Evolutionary conservation across 192 early-diverging fungal species (phyloP).

Genomic region (Mycoemilia scoparia): DNA sequence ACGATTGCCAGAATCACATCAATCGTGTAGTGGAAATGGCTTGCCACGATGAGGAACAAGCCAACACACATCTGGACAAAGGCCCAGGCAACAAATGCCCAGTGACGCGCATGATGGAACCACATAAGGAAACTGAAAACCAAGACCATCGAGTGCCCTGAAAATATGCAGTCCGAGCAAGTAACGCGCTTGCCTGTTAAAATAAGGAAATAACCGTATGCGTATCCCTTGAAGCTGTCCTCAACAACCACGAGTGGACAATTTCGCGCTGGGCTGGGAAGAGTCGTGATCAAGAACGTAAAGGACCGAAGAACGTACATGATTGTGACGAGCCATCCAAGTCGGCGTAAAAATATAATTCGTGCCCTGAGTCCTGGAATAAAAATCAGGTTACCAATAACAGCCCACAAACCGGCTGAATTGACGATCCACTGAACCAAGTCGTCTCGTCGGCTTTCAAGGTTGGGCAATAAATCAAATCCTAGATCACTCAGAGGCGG

Average conservation of each 20-base stretch:
- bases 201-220: no score
- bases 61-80: constrained; percentile 17
- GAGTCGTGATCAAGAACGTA: constrained; percentile 34
- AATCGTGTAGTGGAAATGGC: constrained; percentile 40
- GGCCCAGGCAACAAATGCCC: constrained; percentile 19
- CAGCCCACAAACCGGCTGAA: constrained; percentile 1
- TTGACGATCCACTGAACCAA: no score
- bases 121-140: constrained; percentile 32
- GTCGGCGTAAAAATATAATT: constrained; percentile 31
- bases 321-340: constrained; percentile 31
- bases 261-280: constrained; percentile 28
- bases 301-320: constrained; percentile 36
- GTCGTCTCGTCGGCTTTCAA: neutral
- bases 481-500: neutral
- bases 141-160: constrained; percentile 40
- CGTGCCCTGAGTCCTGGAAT: constrained; percentile 18
- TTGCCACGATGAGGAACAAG: constrained; percentile 31
- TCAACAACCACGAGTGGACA: constrained; percentile 13
- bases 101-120: constrained; percentile 32
- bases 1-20: constrained; percentile 37
- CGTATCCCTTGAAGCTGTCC: constrained; percentile 24
- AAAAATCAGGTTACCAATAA: constrained; percentile 10
- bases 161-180: constrained; percentile 47
- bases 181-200: constrained; percentile 28
- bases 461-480: neutral